Percentiles rank a stretch among this genome's conserved stretches.
Conservation (phyloP, 108 stramenopile genomes). For the Nitzschia sp. region DNA sequence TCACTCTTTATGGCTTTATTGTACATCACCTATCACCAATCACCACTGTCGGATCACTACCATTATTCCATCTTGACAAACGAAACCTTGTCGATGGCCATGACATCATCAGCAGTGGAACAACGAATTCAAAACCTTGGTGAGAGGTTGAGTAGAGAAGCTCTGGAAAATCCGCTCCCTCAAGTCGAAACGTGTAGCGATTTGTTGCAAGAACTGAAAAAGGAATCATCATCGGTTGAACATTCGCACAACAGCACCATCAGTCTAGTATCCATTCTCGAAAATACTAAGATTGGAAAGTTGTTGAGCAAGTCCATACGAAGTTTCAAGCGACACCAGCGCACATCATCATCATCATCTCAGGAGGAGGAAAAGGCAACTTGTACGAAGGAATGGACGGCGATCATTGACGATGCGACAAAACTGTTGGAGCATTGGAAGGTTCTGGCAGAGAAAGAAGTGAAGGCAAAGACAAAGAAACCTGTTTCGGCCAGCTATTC, state of each 20-base stretch:
- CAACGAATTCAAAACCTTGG: not conserved
- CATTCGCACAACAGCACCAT: too few species aligned
- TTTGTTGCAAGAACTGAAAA: conserved; percentile 4
- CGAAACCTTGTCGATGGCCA: too few species aligned
- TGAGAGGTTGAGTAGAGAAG: conserved; percentile 14
- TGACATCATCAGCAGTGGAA: not conserved
- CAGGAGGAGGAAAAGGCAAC: conserved; percentile 1
- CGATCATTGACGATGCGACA: conserved; percentile 19
- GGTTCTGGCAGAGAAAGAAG: conserved; percentile 14
- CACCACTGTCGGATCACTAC: too few species aligned
- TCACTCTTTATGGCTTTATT: too few species aligned
- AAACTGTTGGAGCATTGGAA: conserved; percentile 46
- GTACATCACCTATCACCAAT: too few species aligned
- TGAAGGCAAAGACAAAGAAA: conserved; percentile 6
- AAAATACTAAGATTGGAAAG: conserved; percentile 55
- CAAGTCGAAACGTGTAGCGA: conserved; percentile 1
- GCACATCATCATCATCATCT: conserved; percentile 29
- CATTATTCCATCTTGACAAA: too few species aligned
- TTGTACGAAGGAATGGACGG: conserved; percentile 54
- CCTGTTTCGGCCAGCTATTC: not conserved
- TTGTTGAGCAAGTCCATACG: conserved; percentile 34
- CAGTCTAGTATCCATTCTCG: conserved; percentile 40
- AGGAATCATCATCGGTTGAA: too few species aligned
- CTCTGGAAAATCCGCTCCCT: conserved; percentile 12
- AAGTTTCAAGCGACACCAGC: conserved; percentile 51